Base-by-base conservation (phyloP, 768 basidiomycete genomes). In the Rhodotorula taiwanensis region DNA sequence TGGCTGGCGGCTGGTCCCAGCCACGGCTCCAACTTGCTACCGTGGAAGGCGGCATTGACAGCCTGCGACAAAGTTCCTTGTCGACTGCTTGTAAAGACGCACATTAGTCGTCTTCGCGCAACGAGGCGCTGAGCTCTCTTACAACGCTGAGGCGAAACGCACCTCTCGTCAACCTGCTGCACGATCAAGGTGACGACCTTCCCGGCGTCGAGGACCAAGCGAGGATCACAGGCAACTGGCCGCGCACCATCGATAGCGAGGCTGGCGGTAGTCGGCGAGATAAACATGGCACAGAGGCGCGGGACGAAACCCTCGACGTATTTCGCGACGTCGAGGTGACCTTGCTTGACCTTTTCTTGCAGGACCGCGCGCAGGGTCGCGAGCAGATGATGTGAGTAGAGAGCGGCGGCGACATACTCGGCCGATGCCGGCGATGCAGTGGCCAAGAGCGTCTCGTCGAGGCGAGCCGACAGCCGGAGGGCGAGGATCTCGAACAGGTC, bases 301-400 rank as follows among this genome's bases (percentile, higher is more conserved):
- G 86, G 83, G 4, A 92, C 80, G 2, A 98, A 77, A 25, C 80
- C 79, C 67, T 95, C 88, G 41, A 86, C 79, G 72, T 91, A 90
- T 75, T 87, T 89, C 1, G 81, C 76, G 23, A 97, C 80, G 72
- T 98, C 95, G 0, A 77, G 72, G 73, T 94, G 75, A 3, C 73
- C 74, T n/a, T 54, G 58, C 5, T 74, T 72, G 11, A 80, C 77
- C 74, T 87, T 87, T 23, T 66, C 70, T 15, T 76, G 71, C 21
- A 97, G 75, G 0, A 86, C 83, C 45, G 83, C 81, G 3, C 80
- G 79, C 11, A 98, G 76, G 0, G 86, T 83, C 52, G 81, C 78
- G 52, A 98, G 80, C 36, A 98, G 80, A 34, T 91, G 83, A 76
- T 91, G 89, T 2, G 84, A 85, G 73, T 94, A 98, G 16, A 90